A percentile compares a stretch with the other conserved stretches of the same genome.
Evolutionary conservation across 176 grass and related monocot genomes (phyloP).

Genomic region (Bonia amplexicaulis): DNA sequence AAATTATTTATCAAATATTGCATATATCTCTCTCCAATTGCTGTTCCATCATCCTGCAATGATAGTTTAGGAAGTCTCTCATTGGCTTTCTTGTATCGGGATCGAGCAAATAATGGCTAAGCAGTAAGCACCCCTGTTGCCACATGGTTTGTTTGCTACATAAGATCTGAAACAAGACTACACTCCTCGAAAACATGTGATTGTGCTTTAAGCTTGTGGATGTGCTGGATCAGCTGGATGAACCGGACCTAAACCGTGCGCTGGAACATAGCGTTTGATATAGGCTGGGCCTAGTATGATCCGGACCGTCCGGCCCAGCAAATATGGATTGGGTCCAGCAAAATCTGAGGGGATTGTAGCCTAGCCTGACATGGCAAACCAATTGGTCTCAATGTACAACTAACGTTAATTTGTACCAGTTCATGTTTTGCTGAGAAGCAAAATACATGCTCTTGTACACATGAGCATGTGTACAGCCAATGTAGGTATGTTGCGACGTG

Average conservation of each 20-base stretch:
- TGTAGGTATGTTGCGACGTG: too few species aligned
- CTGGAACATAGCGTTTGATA: neutral
- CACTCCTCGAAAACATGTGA: neutral
- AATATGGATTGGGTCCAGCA: neutral
- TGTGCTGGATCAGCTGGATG: neutral
- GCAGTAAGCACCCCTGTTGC: neutral
- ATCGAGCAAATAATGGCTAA: conserved; percentile 13
- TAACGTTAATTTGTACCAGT: too few species aligned
- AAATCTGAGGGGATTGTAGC: neutral
- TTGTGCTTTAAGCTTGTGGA: conserved; percentile 13
- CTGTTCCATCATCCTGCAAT: neutral
- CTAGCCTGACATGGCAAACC: neutral
- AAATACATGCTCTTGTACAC: too few species aligned
- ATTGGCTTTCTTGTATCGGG: neutral
- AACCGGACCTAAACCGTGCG: neutral
- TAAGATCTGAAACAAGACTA: neutral
- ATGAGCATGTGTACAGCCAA: too few species aligned
- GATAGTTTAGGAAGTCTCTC: neutral
- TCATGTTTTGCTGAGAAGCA: too few species aligned
- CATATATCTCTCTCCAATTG: neutral
- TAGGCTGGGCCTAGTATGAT: neutral
- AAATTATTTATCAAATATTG: neutral
- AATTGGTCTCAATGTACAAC: too few species aligned
- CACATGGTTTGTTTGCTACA: conserved; percentile 22
- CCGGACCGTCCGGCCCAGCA: too few species aligned